Conservation (phyloP, 176 grass and related monocot genomes). For the Bonia amplexicaulis region DNA sequence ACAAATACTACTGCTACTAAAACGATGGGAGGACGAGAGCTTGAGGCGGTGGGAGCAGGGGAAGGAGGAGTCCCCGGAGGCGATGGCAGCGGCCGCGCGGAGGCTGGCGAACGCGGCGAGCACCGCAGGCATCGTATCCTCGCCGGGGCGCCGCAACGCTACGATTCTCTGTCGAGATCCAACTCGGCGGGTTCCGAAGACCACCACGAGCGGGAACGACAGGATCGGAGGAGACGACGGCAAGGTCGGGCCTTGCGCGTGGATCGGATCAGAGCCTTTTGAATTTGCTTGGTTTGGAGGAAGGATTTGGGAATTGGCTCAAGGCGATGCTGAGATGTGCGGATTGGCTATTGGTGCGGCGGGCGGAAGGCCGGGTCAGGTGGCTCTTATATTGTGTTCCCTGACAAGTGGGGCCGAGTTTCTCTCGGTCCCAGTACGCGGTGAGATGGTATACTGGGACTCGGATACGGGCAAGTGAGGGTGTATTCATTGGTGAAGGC, state of each 20-base stretch:
- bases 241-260: neutral
- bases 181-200: slow-evolving; percentile 37
- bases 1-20: slow-evolving; percentile 60
- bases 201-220: neutral
- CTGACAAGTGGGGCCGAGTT: neutral
- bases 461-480: neutral
- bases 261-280: neutral
- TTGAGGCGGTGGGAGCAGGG: slow-evolving; percentile 56
- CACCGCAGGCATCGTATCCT: slow-evolving; percentile 68
- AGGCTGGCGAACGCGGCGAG: slow-evolving; percentile 43
- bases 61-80: slow-evolving; percentile 29
- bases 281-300: neutral
- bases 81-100: slow-evolving; percentile 41
- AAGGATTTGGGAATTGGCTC: slow-evolving; percentile 19
- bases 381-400: neutral
- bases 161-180: slow-evolving; percentile 31
- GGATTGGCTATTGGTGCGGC: neutral
- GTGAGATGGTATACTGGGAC: neutral
- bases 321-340: neutral
- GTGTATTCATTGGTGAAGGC: neutral
- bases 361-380: neutral
- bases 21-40: slow-evolving; percentile 35
- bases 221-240: neutral
- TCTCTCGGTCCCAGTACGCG: neutral
- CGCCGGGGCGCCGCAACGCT: slow-evolving; percentile 35